These are phyloP conservation scores for Rhodotorula sp. DNA, from an alignment of 1,284 basidiomycete genomes.

Conservation along the genomic window DNA sequence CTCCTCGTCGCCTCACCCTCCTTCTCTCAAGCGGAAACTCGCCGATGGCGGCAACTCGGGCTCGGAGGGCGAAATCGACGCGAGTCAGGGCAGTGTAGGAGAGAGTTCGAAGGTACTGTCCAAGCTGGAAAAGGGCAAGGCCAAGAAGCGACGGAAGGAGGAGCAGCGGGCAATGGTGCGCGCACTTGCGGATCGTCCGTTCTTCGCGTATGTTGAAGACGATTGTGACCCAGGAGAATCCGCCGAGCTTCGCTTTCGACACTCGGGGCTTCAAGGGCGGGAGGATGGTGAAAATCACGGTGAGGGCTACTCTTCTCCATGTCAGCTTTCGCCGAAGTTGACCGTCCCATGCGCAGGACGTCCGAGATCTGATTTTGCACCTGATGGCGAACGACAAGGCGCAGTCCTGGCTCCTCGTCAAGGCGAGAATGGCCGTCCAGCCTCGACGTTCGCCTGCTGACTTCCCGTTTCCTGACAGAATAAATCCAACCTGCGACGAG, in stretches of 20 bases:
- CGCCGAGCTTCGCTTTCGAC: slow-evolving; percentile 45
- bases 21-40: slow-evolving; percentile 25
- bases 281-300: slow-evolving; percentile 42
- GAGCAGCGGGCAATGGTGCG: slow-evolving; percentile 35
- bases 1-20: background rate
- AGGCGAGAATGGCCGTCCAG: slow-evolving; percentile 57
- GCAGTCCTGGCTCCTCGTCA: slow-evolving; percentile 76
- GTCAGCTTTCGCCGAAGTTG: background rate
- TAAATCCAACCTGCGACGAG: slow-evolving; percentile 66
- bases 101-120: slow-evolving; percentile 1
- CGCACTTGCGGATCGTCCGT: background rate
- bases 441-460: background rate
- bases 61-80: background rate
- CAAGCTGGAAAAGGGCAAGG: slow-evolving; percentile 40
- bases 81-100: background rate
- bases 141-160: slow-evolving; percentile 41
- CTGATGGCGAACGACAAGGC: slow-evolving; percentile 75
- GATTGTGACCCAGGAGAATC: slow-evolving; percentile 17
- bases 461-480: slow-evolving; percentile 57
- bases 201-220: too few relatives aligned
- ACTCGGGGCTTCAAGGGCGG: slow-evolving; percentile 44
- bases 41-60: background rate
- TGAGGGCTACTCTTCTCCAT: slow-evolving; percentile 9
- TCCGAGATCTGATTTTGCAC: slow-evolving; percentile 69
- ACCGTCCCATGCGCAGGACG: slow-evolving; percentile 29